Evolutionary conservation across 1,284 basidiomycete species (phyloP).

Genomic region (Sphaerobolus stellatus): DNA sequence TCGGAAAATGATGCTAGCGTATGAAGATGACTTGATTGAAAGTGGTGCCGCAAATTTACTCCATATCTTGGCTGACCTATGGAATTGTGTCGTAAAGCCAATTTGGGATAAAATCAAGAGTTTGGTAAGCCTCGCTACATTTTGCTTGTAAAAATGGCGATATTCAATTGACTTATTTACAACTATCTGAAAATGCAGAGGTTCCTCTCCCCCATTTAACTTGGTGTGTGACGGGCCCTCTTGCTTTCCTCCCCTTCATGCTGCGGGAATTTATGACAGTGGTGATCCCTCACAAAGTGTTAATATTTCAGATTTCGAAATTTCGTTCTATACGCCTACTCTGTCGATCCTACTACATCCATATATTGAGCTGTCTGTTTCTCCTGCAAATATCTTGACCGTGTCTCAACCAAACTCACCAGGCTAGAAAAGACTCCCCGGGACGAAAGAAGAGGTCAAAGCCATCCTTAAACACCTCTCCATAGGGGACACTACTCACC

Average conservation of each 20-base stretch:
- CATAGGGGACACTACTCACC: not conserved
- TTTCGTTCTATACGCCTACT: slow-evolving; percentile 28
- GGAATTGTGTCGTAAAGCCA: slow-evolving; percentile 11
- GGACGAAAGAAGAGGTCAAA: slow-evolving; percentile 1
- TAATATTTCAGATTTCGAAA: slow-evolving; percentile 18
- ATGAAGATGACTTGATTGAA: not conserved
- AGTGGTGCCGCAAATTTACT: too few relatives aligned
- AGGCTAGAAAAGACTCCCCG: not conserved
- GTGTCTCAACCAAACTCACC: not conserved
- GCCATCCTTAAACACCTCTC: not conserved
- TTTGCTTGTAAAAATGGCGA: too few relatives aligned
- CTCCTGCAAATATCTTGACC: not conserved
- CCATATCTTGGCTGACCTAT: slow-evolving; percentile 7
- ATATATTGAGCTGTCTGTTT: not conserved
- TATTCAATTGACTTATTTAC: too few relatives aligned
- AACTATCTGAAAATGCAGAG: not conserved
- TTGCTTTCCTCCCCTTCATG: slow-evolving; percentile 35
- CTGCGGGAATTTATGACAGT: slow-evolving; percentile 27
- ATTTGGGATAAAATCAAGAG: slow-evolving; percentile 2
- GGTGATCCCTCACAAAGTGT: not conserved
- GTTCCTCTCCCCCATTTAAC: slow-evolving; percentile 19
- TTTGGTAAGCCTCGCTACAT: not conserved
- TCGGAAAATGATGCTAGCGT: not conserved
- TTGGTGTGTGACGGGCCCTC: slow-evolving; percentile 34
- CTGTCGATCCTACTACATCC: slow-evolving; percentile 17